Evolutionary conservation across 2,329 filamentous ascomycete genomes (phyloP).

Genomic region (Triangularia setosa): DNA sequence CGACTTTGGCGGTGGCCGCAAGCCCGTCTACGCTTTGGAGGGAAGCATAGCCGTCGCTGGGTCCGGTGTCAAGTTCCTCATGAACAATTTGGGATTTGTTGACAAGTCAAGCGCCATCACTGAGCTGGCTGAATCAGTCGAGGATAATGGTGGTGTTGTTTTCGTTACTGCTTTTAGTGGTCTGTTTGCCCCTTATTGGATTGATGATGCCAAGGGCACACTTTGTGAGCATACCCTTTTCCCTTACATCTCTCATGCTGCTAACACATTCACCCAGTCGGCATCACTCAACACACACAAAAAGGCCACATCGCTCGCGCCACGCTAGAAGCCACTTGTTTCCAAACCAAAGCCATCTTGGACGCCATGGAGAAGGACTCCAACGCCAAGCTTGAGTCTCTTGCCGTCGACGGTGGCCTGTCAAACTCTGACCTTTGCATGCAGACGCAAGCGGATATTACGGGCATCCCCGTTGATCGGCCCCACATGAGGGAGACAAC

Average conservation of each 20-base stretch:
- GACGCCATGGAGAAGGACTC: conserved; percentile 89
- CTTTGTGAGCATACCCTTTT: conserved; percentile 44
- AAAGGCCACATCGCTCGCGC: conserved; percentile 84
- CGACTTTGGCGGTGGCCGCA: conserved; percentile 60
- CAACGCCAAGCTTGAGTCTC: conserved; percentile 65
- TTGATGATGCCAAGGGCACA: conserved; percentile 86
- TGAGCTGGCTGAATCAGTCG: conserved; percentile 48
- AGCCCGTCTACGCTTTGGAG: conserved; percentile 75
- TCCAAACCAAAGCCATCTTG: conserved; percentile 87
- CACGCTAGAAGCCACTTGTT: conserved; percentile 86
- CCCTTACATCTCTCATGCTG: not conserved
- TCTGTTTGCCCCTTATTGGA: conserved; percentile 91
- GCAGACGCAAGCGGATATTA: conserved; percentile 86
- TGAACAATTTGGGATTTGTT: conserved; percentile 61
- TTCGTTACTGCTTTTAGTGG: conserved; percentile 90
- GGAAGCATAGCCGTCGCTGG: conserved; percentile 81
- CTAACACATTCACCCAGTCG: conserved; percentile 38
- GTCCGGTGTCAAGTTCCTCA: conserved; percentile 71
- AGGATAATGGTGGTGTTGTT: conserved; percentile 77
- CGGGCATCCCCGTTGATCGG: conserved; percentile 75
- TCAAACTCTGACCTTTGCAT: conserved; percentile 85
- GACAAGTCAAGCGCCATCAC: conserved; percentile 47
- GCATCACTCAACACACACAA: conserved; percentile 80
- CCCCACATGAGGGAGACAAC: conserved; percentile 90
- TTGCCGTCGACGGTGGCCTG: conserved; percentile 86